These are phyloP conservation scores for Ceratocystis huliohia DNA, from an alignment of 2,329 filamentous ascomycete species.

Conservation along the genomic window DNA sequence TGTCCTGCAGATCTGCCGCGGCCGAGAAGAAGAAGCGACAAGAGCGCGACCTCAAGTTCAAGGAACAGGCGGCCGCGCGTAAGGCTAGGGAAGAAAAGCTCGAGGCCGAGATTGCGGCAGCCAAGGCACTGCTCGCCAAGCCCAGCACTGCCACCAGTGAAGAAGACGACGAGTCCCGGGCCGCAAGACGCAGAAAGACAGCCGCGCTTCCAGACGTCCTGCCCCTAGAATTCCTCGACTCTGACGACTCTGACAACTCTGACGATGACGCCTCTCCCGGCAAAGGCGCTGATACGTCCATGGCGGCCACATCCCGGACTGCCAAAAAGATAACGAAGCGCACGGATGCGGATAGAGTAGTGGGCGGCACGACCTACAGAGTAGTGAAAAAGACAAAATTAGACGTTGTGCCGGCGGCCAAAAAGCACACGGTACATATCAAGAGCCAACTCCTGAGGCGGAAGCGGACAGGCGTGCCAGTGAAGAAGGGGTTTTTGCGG, in stretches of 20 bases:
- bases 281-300: slow-evolving; percentile 13
- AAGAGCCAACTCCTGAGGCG: slow-evolving; percentile 38
- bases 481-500: slow-evolving; percentile 35
- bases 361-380: slow-evolving; percentile 44
- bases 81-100: slow-evolving; percentile 28
- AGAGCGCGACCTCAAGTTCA: slow-evolving; percentile 41
- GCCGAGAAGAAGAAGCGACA: slow-evolving; percentile 43
- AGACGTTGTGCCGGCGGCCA: slow-evolving; percentile 37
- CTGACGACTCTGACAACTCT: slow-evolving; percentile 32
- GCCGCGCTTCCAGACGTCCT: slow-evolving; percentile 34
- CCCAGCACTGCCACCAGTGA: not conserved
- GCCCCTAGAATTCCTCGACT: slow-evolving; percentile 43
- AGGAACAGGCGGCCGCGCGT: slow-evolving; percentile 41
- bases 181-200: slow-evolving; percentile 1
- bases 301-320: slow-evolving; percentile 27
- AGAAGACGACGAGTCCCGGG: not conserved
- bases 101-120: slow-evolving; percentile 19
- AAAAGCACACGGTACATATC: slow-evolving; percentile 32
- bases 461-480: slow-evolving; percentile 30
- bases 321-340: slow-evolving; percentile 22
- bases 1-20: slow-evolving; percentile 34
- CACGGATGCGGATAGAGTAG: slow-evolving; percentile 34
- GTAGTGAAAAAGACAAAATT: slow-evolving; percentile 35
- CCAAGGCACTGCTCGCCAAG: slow-evolving; percentile 22
- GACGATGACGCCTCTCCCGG: slow-evolving; percentile 22